These are phyloP conservation scores for Fistulinella staudtii DNA, from an alignment of 1,284 basidiomycete genomes.

Conservation along the genomic window DNA sequence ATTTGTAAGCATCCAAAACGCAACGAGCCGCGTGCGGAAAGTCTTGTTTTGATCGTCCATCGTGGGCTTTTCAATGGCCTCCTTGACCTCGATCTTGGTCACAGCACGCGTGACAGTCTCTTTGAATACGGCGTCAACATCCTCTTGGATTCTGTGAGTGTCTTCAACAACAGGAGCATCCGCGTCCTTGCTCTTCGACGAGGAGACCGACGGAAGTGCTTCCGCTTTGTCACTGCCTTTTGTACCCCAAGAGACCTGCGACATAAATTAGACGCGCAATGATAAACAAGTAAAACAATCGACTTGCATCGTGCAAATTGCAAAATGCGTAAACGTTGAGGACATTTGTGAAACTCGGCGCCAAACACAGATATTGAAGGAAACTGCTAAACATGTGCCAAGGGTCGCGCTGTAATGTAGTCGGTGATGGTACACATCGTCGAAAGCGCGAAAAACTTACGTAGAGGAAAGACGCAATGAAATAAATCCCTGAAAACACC, in stretches of 20 bases:
- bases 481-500: constrained; percentile 62
- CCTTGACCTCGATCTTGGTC: constrained; percentile 71
- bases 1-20: constrained; percentile 84
- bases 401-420: constrained; percentile 72
- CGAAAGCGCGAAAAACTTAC: constrained; percentile 45
- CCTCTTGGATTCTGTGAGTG: constrained; percentile 74
- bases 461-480: constrained; percentile 85
- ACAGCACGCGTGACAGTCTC: constrained; percentile 91
- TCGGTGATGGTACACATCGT: not conserved
- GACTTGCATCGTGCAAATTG: constrained; percentile 81
- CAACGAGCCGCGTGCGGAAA: constrained; percentile 87
- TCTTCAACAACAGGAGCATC: constrained; percentile 81
- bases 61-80: constrained; percentile 75
- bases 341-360: constrained; percentile 90
- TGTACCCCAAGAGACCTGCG: constrained; percentile 85
- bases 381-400: constrained; percentile 99
- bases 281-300: not conserved
- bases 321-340: constrained; percentile 97
- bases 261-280: constrained; percentile 7
- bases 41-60: constrained; percentile 92
- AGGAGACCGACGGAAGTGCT: constrained; percentile 87
- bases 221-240: constrained; percentile 97
- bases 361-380: constrained; percentile 86
- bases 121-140: constrained; percentile 92
- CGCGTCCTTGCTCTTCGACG: constrained; percentile 73